These are phyloP conservation scores for Sisymbrium altissimum DNA, from an alignment of 345 rosid species.

Conservation along the genomic window DNA sequence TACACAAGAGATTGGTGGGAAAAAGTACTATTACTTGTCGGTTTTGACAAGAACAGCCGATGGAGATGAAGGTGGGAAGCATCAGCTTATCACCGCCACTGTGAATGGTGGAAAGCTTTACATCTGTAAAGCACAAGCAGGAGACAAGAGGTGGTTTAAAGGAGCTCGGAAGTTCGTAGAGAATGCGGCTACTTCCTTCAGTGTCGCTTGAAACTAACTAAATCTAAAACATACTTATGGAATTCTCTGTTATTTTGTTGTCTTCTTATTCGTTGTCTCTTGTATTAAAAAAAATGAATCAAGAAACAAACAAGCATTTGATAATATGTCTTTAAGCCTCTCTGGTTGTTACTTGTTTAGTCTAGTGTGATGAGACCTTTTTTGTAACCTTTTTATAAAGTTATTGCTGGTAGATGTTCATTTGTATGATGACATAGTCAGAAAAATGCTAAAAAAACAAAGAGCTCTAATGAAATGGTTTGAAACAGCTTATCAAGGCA, in stretches of 20 bases:
- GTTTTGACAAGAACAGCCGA: slow-evolving; percentile 93
- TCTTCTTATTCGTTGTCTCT: background rate
- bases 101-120: slow-evolving; percentile 75
- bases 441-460: background rate
- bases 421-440: no score
- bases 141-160: slow-evolving; percentile 99
- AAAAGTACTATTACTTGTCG: slow-evolving; percentile 55
- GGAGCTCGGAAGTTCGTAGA: slow-evolving; percentile 80
- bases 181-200: slow-evolving; percentile 65
- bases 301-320: background rate
- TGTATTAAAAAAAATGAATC: slow-evolving; percentile 5
- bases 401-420: background rate
- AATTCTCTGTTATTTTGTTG: background rate
- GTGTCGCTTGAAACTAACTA: slow-evolving; percentile 52
- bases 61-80: slow-evolving; percentile 98
- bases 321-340: background rate
- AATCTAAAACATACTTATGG: background rate
- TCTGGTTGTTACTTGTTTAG: background rate
- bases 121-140: slow-evolving; percentile 94
- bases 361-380: background rate
- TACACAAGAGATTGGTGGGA: slow-evolving; percentile 41
- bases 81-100: slow-evolving; percentile 69
- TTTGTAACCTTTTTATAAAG: background rate
- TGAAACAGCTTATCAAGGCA: no score
- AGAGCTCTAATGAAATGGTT: background rate